Percentiles rank a stretch among this genome's conserved stretches.
These are phyloP conservation scores for Prunus dulcis DNA, from an alignment of 306 rosid genomes.

Conservation along the genomic window DNA sequence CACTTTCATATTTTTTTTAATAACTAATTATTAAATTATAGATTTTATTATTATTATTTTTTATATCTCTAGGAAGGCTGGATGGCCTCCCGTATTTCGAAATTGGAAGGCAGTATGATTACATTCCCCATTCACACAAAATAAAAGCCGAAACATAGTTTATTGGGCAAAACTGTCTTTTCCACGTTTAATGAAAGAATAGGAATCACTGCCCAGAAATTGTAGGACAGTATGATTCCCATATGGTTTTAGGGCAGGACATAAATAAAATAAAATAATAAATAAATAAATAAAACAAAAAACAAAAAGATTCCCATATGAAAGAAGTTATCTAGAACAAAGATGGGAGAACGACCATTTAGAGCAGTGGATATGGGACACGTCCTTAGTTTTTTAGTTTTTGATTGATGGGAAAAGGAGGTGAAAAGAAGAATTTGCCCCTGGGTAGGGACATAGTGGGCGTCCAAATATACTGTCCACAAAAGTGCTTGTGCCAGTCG, in stretches of 20 bases:
- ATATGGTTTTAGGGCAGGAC: not conserved
- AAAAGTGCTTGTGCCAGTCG: too few relatives aligned
- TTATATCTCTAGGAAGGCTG: not conserved
- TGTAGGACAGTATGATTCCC: conserved; percentile 14
- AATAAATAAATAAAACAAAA: too few relatives aligned
- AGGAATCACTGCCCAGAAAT: conserved; percentile 13
- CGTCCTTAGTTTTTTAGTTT: conserved; percentile 14
- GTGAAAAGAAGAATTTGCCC: conserved; percentile 31
- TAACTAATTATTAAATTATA: too few relatives aligned
- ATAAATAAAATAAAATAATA: not conserved
- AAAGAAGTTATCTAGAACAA: not conserved
- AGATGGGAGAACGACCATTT: conserved; percentile 31
- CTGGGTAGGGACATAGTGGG: not conserved
- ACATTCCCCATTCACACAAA: not conserved
- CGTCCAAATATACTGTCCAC: too few relatives aligned
- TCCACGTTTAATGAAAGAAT: not conserved
- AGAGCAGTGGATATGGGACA: conserved; percentile 29
- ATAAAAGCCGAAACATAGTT: not conserved
- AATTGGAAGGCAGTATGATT: conserved; percentile 26
- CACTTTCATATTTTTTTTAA: too few relatives aligned
- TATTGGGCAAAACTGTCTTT: conserved; percentile 25
- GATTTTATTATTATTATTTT: not conserved
- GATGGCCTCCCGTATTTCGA: not conserved
- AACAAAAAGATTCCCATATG: not conserved
- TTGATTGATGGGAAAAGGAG: conserved; percentile 23